These are phyloP conservation scores for Fusarium protoensiforme DNA, from an alignment of 2,329 filamentous ascomycete species.

Conservation along the genomic window DNA sequence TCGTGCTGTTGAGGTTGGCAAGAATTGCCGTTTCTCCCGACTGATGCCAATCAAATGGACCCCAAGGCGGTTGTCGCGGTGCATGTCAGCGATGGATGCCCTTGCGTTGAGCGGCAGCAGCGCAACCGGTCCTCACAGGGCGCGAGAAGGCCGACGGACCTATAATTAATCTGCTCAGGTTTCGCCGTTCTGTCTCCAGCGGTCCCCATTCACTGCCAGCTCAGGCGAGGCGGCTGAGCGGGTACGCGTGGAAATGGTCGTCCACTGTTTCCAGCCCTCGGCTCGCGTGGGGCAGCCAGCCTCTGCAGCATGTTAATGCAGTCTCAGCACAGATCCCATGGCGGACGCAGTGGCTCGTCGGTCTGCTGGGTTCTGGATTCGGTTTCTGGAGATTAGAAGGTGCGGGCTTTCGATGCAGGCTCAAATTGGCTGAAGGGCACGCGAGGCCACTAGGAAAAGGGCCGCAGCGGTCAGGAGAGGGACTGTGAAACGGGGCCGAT, in stretches of 20 bases:
- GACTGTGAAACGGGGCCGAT: slow-evolving; percentile 12
- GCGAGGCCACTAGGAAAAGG: slow-evolving; percentile 20
- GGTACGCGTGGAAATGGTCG: slow-evolving; percentile 23
- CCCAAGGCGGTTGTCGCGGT: slow-evolving; percentile 28
- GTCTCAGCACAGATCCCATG: slow-evolving; percentile 3
- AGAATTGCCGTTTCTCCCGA: slow-evolving; percentile 35
- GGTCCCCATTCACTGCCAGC: slow-evolving; percentile 22
- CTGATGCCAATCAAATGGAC: slow-evolving; percentile 26
- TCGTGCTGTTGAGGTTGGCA: slow-evolving; percentile 14
- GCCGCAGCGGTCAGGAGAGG: not conserved
- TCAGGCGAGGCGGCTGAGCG: slow-evolving; percentile 33
- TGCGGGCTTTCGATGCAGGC: slow-evolving; percentile 13
- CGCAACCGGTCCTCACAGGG: slow-evolving; percentile 5
- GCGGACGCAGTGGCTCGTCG: slow-evolving; percentile 10
- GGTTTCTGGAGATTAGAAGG: not conserved
- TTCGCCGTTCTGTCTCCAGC: slow-evolving; percentile 12
- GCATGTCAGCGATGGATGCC: slow-evolving; percentile 26
- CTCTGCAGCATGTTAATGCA: slow-evolving; percentile 7
- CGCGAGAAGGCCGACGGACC: slow-evolving; percentile 22
- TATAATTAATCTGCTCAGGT: slow-evolving; percentile 40
- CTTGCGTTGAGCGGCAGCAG: slow-evolving; percentile 18
- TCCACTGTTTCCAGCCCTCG: slow-evolving; percentile 14
- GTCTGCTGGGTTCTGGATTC: slow-evolving; percentile 27
- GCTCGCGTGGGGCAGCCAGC: slow-evolving; percentile 27
- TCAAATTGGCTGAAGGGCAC: slow-evolving; percentile 34